Evolutionary conservation across 2,329 filamentous ascomycete species (phyloP), one percentile per base, ranked within the genome.

Genomic region (Alternaria brassicae): DNA sequence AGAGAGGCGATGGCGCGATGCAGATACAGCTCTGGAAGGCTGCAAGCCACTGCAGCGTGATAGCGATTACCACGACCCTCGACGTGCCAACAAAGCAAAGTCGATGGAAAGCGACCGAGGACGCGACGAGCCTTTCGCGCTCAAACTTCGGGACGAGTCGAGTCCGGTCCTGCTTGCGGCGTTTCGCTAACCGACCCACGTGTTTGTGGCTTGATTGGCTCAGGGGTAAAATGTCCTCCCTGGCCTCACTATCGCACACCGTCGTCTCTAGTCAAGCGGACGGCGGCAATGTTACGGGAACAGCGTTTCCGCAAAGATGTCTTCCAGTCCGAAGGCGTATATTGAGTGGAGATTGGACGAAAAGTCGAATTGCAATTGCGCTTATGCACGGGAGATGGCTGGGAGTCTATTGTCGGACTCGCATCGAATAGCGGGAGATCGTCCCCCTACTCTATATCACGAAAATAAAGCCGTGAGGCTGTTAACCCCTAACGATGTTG

Each of bases 171-270:
- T 62, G 63, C 63, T 63, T 65, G 59, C 60, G 60, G 60, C 55
- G 61, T 39, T 60, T 58, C 55, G 56, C 61, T 61, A 53, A 36
- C 27, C 19, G 52, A 53, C 52, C 59, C 65, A 66, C 59, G 58
- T 60, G 39, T 53, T 59, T 57, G 60, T 64, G 57, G 59, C 55
- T 58, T 62, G 52, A 62, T 62, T 65, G 65, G 60, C 52, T 65
- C 51, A 60, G 62, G 56, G 56, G 56, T 36, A 42, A 28, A 41
- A 17, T 23, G 23, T 6, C 28, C 51, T 44, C 28, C 51, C 15
- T 13, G 3, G n/a, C 40, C 27, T 27, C n/a, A 21, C 39, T 32
- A 32, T 48, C 17, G 44, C 28, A 30, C 44, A 34, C 30, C 30
- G 19, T 25, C 19, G 44, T 36, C 48, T 9, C 30, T 48, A 21